A percentile compares a stretch with the other conserved stretches of the same genome.
These are phyloP conservation scores for Cryptococcus sp. DNA, from an alignment of 1,284 basidiomycete genomes.

Conservation along the genomic window DNA sequence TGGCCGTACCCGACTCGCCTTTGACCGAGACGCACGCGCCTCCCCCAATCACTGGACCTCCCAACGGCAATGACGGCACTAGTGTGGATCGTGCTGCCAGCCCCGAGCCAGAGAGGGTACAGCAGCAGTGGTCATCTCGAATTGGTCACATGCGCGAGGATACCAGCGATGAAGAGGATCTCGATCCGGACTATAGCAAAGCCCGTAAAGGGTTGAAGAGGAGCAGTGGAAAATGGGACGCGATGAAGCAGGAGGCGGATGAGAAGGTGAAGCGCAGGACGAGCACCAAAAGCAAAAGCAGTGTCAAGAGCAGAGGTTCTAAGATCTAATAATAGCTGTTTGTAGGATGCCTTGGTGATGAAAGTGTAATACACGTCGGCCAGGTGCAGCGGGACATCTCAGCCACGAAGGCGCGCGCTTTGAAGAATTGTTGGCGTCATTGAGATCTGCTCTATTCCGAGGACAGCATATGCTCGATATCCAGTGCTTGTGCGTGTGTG, in stretches of 20 bases:
- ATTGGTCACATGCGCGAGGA: conserved; percentile 49
- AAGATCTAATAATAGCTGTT: not conserved
- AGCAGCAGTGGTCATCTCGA: conserved; percentile 42
- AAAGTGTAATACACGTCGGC: too few relatives aligned
- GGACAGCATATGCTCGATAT: too few relatives aligned
- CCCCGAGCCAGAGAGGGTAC: conserved; percentile 16
- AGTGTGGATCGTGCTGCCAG: conserved; percentile 11
- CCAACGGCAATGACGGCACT: conserved; percentile 7
- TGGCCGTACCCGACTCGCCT: conserved; percentile 46
- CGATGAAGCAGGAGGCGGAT: conserved; percentile 6
- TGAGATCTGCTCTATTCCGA: too few relatives aligned
- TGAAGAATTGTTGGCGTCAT: too few relatives aligned
- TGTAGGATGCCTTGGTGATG: not conserved
- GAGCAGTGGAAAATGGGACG: conserved; percentile 40
- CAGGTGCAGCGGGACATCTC: too few relatives aligned
- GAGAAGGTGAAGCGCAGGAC: conserved; percentile 18
- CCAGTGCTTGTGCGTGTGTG: too few relatives aligned
- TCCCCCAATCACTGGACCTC: conserved; percentile 1
- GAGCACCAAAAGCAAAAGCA: conserved; percentile 21
- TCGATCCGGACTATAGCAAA: conserved; percentile 38
- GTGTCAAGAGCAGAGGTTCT: conserved; percentile 18
- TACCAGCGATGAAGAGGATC: conserved; percentile 45
- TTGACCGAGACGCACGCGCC: conserved; percentile 17
- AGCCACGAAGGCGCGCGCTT: too few relatives aligned
- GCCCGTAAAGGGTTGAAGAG: conserved; percentile 38